Conservation (phyloP, 257 asterid genomes). For the Solanum pimpinellifolium region DNA sequence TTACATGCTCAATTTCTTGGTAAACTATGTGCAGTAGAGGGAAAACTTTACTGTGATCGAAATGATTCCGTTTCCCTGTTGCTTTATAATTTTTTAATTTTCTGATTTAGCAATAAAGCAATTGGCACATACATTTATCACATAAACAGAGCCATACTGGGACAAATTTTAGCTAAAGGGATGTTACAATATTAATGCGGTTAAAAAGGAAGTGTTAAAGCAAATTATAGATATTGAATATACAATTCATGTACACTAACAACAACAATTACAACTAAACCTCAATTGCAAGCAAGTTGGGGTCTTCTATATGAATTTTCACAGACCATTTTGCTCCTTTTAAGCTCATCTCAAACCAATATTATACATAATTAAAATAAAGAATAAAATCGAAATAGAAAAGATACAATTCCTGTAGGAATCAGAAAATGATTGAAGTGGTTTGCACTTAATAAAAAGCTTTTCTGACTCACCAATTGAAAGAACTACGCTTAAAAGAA, state of each 20-base stretch:
- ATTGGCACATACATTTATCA: not conserved
- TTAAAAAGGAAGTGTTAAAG: not conserved
- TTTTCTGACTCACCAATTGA: not conserved
- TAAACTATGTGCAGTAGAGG: not conserved
- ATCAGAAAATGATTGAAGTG: not conserved
- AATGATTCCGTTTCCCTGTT: not conserved
- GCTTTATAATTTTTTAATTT: not conserved
- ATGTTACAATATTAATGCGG: not conserved
- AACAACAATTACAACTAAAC: not conserved
- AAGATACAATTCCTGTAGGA: not conserved
- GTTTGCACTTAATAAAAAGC: not conserved
- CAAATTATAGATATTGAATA: not conserved
- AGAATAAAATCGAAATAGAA: not conserved
- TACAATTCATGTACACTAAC: not conserved
- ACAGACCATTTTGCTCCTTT: not conserved
- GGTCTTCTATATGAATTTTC: not conserved
- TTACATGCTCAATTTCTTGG: not conserved
- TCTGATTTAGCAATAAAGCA: not conserved
- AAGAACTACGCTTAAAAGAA: not conserved
- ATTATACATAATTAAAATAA: not conserved
- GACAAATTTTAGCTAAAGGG: not conserved
- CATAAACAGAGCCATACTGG: not conserved
- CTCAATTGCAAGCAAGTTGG: not conserved
- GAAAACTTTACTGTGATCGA: not conserved
- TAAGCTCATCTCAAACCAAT: not conserved